phyloP scores from a whole-genome alignment of 805 yeast species.

The Groenewaldozyma salmanticensis region DNA sequence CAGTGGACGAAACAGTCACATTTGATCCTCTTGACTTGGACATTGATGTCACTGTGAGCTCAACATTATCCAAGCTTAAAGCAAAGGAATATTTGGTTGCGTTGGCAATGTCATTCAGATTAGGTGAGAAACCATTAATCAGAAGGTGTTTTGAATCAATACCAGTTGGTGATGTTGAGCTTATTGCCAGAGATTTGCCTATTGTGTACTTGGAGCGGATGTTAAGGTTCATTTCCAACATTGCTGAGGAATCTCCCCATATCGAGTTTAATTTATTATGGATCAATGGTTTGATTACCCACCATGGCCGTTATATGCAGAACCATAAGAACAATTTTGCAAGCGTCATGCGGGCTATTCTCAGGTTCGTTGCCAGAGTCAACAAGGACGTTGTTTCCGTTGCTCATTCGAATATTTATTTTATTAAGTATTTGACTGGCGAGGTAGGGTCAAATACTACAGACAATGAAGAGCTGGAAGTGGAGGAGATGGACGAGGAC shows the following conservation, averaged over 20 bases:
- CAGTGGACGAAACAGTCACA: conserved; percentile 60
- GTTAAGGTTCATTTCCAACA: conserved; percentile 57
- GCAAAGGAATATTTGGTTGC: conserved; percentile 65
- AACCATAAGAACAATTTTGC: conserved; percentile 52
- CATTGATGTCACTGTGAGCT: conserved; percentile 79
- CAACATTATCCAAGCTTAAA: conserved; percentile 50
- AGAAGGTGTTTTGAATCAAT: conserved; percentile 64
- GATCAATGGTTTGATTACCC: conserved; percentile 57
- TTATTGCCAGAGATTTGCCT: conserved; percentile 66
- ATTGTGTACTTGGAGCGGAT: conserved; percentile 62
- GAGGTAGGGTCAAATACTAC: conserved; percentile 1
- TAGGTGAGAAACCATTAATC: conserved; percentile 70
- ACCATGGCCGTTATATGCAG: conserved; percentile 71
- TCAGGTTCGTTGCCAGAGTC: conserved; percentile 60
- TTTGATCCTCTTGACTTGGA: conserved; percentile 96
- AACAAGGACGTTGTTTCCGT: conserved; percentile 52
- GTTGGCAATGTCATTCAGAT: conserved; percentile 84
- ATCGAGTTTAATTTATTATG: conserved; percentile 76
- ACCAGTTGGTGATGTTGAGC: conserved; percentile 57
- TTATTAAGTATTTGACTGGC: conserved; percentile 14
- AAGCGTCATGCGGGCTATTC: conserved; percentile 57
- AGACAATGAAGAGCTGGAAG: not conserved
- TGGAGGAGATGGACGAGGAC: not conserved
- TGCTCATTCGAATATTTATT: conserved; percentile 21
- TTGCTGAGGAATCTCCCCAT: conserved; percentile 64